These are phyloP conservation scores for Volvariella surrecta DNA, from an alignment of 1,284 basidiomycete genomes.

Conservation along the genomic window DNA sequence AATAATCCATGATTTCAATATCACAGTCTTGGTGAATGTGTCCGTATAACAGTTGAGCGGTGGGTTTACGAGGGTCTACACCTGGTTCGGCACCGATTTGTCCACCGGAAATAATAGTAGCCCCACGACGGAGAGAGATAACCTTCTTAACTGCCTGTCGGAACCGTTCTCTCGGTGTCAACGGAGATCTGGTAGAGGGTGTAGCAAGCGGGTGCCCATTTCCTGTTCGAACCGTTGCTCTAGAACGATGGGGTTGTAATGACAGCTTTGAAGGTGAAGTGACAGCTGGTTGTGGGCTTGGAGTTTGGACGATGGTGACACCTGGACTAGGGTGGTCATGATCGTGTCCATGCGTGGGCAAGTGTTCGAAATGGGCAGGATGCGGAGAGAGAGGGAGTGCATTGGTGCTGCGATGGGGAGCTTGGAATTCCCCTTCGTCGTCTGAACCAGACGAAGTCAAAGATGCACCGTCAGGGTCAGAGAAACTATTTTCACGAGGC, in stretches of 20 bases:
- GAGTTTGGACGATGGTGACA: neutral
- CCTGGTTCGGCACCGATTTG: slow-evolving; percentile 51
- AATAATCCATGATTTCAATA: slow-evolving; percentile 59
- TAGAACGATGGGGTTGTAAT: neutral
- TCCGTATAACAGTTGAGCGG: slow-evolving; percentile 40
- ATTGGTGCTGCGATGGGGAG: too few species aligned
- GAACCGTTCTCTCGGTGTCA: slow-evolving; percentile 38
- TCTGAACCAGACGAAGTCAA: slow-evolving; percentile 40
- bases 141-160: slow-evolving; percentile 42
- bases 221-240: neutral
- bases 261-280: slow-evolving; percentile 1
- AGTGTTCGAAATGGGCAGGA: neutral
- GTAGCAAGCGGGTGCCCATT: too few species aligned
- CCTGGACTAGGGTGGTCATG: neutral
- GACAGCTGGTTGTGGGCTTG: neutral
- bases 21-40: slow-evolving; percentile 47
- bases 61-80: slow-evolving; percentile 45
- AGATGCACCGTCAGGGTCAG: slow-evolving; percentile 48
- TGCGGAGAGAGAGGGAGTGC: neutral
- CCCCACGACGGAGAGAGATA: slow-evolving; percentile 46
- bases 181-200: neutral
- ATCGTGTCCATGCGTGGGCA: neutral
- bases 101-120: slow-evolving; percentile 27
- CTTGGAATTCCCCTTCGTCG: neutral
- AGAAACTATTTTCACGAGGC: slow-evolving; percentile 53